phyloP scores from a whole-genome alignment of 495 filamentous ascomycete species.

The Penicillium daleae region DNA sequence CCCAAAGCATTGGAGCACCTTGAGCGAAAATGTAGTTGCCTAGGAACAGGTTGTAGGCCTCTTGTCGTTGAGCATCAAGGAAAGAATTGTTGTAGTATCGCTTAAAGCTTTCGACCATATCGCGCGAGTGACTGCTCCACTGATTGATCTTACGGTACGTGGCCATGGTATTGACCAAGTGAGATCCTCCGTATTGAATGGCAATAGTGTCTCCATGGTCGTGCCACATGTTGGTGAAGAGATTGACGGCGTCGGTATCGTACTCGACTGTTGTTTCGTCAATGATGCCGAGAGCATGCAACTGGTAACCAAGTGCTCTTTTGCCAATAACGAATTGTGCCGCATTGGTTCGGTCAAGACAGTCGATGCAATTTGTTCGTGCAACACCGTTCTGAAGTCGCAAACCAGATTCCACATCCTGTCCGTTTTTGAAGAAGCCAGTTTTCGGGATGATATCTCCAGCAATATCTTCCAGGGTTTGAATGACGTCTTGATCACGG shows the following conservation, averaged over 20 bases:
- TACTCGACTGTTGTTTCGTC: conserved; percentile 79
- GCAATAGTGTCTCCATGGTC: conserved; percentile 97
- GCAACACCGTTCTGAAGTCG: conserved; percentile 90
- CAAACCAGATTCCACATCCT: conserved; percentile 61
- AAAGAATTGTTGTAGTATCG: conserved; percentile 99
- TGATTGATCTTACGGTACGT: conserved; percentile 98
- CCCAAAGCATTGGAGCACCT: conserved; percentile 96
- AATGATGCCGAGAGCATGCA: conserved; percentile 90
- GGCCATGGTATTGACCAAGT: conserved; percentile 98
- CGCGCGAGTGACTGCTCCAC: conserved; percentile 94
- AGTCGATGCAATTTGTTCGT: conserved; percentile 97
- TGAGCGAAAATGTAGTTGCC: conserved; percentile 93
- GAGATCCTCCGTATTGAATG: conserved; percentile 95
- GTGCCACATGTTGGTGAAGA: conserved; percentile 95
- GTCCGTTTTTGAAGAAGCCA: conserved; percentile 93
- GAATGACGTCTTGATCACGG: conserved; percentile 95
- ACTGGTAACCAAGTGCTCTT: conserved; percentile 85
- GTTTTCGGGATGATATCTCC: conserved; percentile 83
- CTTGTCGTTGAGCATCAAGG: conserved; percentile 91
- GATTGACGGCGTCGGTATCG: conserved; percentile 92
- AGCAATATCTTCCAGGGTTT: conserved; percentile 83
- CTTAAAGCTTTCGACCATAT: conserved; percentile 99
- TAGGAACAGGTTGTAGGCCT: conserved; percentile 97
- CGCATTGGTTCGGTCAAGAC: conserved; percentile 93
- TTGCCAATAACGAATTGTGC: conserved; percentile 99